Conservation (phyloP, 257 asterid genomes). For the Solanum paucissectum region DNA sequence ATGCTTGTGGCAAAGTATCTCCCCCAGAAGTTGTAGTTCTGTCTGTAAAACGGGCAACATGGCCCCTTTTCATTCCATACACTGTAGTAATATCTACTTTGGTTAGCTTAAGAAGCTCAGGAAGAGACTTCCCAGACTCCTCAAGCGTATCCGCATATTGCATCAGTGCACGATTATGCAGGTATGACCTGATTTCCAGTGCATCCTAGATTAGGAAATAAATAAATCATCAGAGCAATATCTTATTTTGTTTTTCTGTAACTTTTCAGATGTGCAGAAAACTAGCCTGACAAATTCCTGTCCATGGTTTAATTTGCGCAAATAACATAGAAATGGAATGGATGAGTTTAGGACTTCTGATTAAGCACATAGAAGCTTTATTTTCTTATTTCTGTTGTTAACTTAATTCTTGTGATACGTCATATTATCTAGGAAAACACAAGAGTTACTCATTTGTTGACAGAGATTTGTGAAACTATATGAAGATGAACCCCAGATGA, state of each 20-base stretch:
- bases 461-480: not conserved
- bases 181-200: constrained; percentile 62
- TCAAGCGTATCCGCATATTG: constrained; percentile 51
- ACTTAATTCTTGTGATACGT: not conserved
- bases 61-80: constrained; percentile 68
- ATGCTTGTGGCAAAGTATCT: constrained; percentile 26
- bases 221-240: not conserved
- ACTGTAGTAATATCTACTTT: constrained; percentile 31
- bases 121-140: constrained; percentile 38
- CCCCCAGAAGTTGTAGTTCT: constrained; percentile 26
- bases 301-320: not conserved
- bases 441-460: not conserved
- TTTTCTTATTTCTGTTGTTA: not conserved
- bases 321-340: not conserved
- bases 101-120: constrained; percentile 44
- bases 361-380: not conserved
- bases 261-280: not conserved
- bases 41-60: constrained; percentile 54
- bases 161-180: constrained; percentile 65
- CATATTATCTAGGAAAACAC: not conserved
- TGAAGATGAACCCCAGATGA: not conserved
- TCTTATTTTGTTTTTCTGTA: not conserved
- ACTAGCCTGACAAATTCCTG: not conserved
- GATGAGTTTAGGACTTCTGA: not conserved
- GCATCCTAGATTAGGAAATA: constrained; percentile 41